These are phyloP conservation scores for Brassica cretica DNA, from an alignment of 345 rosid species.

Conservation along the genomic window DNA sequence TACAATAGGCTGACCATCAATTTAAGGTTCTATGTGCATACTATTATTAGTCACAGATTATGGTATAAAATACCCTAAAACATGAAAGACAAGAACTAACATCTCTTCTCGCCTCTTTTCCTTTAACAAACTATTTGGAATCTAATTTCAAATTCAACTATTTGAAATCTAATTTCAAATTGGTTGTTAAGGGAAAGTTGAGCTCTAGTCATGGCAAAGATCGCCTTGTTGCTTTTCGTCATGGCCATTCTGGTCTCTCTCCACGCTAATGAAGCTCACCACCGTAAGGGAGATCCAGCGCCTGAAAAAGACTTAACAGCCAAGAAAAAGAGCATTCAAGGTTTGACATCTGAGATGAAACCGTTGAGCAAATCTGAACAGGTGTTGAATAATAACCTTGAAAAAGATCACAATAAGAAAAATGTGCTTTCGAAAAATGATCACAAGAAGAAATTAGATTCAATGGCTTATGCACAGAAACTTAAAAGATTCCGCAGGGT, in stretches of 20 bases:
- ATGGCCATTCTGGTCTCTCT: constrained; percentile 21
- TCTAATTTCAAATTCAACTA: background rate
- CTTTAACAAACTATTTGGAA: constrained; percentile 36
- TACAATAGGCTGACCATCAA: constrained; percentile 16
- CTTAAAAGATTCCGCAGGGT: constrained; percentile 3
- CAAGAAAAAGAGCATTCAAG: constrained; percentile 3
- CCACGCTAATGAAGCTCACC: constrained; percentile 31
- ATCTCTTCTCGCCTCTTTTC: constrained; percentile 25
- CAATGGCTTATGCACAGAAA: constrained; percentile 11
- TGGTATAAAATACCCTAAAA: constrained; percentile 15
- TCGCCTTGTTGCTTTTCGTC: constrained; percentile 29
- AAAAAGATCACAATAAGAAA: constrained; percentile 5
- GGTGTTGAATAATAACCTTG: background rate
- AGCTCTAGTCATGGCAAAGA: constrained; percentile 32
- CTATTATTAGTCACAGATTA: constrained; percentile 25
- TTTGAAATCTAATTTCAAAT: constrained; percentile 28
- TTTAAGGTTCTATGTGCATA: background rate
- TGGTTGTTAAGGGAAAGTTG: constrained; percentile 32
- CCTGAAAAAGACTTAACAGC: constrained; percentile 21
- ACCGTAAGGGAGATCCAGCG: background rate
- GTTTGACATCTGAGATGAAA: constrained; percentile 18
- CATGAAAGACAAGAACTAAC: constrained; percentile 1
- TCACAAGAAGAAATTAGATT: background rate
- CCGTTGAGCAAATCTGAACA: constrained; percentile 3
- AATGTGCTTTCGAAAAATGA: background rate